Base-by-base conservation (phyloP, 2,329 filamentous ascomycete genomes). In the Aspergillus sp. region DNA sequence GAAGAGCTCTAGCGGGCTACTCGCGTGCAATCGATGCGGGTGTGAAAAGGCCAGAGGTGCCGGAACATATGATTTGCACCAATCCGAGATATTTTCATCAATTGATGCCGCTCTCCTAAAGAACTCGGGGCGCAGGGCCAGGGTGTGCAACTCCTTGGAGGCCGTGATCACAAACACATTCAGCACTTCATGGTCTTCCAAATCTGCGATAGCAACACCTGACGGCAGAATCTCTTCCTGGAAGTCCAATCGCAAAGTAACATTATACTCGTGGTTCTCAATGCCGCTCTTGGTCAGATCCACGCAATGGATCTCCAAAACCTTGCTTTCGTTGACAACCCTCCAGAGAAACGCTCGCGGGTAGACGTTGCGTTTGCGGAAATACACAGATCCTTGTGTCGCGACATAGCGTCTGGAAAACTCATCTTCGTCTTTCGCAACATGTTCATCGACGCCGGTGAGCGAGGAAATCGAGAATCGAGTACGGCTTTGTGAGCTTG, bases 291-390 rank as follows among this genome's bases (percentile, higher is more conserved):
- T 92, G 71, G 86, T 89, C 64, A 97, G 78, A 75, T 99, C 95
- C 59, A 90, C 86, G 41, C 86, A 87, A 70, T 91, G 89, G 51
- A 99, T 82, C 76, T 95, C 93, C 66, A 99, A 81, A 61, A 91
- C 81, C 64, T 85, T 89, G 68, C 87, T 86, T 67, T 91, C 86
- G 69, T 96, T 89, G 60, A 97, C 78, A 40, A 98, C 83, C 66
- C 93, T 86, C 95, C 95, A 99, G 48, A 96, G 82, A 71, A 98
- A 96, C 74, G 86, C 91, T 70, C 90, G 87, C 40, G 95, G 95
- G 62, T 89, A 87, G 62, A 84, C 81, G 69, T 89, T 86, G 73
- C 89, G 84, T 73, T 85, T 84, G 55, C 95, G 87, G 75, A 96
- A 92, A 78, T 91, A 96, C 56, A 98, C 83, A 2, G 91, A 91